Evolutionary conservation across 352 stramenopile genomes (phyloP).

Genomic region (Blastocystis sp.): DNA sequence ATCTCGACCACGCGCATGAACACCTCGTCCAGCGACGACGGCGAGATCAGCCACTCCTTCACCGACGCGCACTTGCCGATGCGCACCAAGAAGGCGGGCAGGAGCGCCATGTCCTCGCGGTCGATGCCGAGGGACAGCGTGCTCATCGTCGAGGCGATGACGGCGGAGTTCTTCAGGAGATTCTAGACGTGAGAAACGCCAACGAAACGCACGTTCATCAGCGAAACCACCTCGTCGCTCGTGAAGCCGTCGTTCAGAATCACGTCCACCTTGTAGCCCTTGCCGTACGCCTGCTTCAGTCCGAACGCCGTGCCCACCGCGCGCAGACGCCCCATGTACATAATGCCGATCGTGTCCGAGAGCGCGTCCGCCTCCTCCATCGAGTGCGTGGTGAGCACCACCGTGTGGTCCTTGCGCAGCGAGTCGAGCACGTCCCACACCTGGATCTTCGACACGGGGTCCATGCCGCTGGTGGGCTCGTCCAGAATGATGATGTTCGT

Average conservation of each 20-base stretch:
- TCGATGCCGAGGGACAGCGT: conserved; percentile 9
- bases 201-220: conserved; percentile 9
- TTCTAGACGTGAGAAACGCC: neutral
- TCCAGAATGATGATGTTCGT: conserved; percentile 72
- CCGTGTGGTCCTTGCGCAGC: conserved; percentile 67
- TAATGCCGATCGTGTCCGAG: conserved; percentile 71
- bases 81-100: conserved; percentile 13
- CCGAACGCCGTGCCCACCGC: conserved; percentile 37
- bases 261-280: conserved; percentile 59
- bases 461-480: conserved; percentile 74
- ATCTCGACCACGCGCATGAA: conserved; percentile 31
- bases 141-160: conserved; percentile 4
- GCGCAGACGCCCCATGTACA: conserved; percentile 64
- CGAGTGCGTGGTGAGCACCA: conserved; percentile 72
- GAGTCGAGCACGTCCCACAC: conserved; percentile 71
- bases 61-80: neutral
- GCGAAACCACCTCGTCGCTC: neutral
- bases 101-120: conserved; percentile 2
- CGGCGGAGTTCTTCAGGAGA: neutral
- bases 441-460: conserved; percentile 53
- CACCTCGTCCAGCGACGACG: conserved; percentile 30
- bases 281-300: conserved; percentile 57
- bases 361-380: conserved; percentile 74
- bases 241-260: conserved; percentile 48
- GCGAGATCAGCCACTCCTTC: conserved; percentile 57